These are phyloP conservation scores for Forsythia suspensa DNA, from an alignment of 257 asterid genomes.

Conservation along the genomic window DNA sequence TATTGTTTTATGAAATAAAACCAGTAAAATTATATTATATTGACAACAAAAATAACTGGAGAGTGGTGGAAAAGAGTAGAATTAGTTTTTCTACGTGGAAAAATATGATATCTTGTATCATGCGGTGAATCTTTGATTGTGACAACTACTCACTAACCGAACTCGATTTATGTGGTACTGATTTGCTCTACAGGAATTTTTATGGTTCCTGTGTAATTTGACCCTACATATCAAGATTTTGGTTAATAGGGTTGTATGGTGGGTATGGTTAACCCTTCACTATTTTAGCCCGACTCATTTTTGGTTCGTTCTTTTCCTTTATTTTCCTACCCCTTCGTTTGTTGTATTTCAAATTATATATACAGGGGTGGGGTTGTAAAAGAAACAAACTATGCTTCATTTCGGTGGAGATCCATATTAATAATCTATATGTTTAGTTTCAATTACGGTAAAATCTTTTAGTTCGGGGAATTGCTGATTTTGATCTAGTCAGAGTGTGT, in stretches of 20 bases:
- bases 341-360: slow-evolving; percentile 24
- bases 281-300: neutral
- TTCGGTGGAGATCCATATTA: no score
- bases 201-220: slow-evolving; percentile 26
- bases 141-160: neutral
- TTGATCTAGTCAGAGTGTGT: no score
- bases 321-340: slow-evolving; percentile 9
- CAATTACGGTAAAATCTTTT: neutral
- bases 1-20: neutral
- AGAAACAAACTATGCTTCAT: slow-evolving; percentile 7
- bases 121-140: neutral
- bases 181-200: slow-evolving; percentile 5
- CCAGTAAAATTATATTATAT: neutral
- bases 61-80: neutral
- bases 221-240: slow-evolving; percentile 34
- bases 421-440: no score
- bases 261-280: slow-evolving; percentile 38
- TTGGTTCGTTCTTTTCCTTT: no score
- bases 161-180: neutral
- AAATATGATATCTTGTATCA: no score
- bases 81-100: neutral
- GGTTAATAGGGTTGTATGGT: slow-evolving; percentile 48
- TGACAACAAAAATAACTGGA: neutral
- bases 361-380: slow-evolving; percentile 33
- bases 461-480: neutral